Evolutionary conservation across 495 filamentous ascomycete genomes (phyloP), one percentile per base, ranked within the genome.

Genomic region (Penicillium antarcticum): DNA sequence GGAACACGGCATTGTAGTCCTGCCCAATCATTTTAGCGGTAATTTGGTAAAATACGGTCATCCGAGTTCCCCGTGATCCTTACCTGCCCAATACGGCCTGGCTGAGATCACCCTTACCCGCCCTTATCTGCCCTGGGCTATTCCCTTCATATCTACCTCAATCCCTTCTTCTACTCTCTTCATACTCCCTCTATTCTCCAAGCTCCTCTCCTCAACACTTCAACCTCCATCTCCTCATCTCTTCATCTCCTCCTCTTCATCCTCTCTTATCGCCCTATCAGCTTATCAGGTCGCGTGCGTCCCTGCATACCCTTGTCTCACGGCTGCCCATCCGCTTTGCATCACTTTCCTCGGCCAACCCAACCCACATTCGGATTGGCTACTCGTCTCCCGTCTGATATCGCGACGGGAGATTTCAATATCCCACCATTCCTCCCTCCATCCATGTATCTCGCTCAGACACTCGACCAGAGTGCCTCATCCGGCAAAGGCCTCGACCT

Each of bases 371-470:
- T 39, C 52, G 24, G 38, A 46, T 55, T 41, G 40, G 48, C 42
- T 48, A 19, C 42, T 48, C 35, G 50, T 44, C 44, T 53, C 51
- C 50, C 53, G 45, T 40, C 52, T 50, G 48, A 45, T 37, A 16
- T 12, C 14, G 42, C 32, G 29, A 43, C 52, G 60, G 49, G 62
- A 57, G 53, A 48, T 45, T 29, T 45, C 47, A 32, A 40, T 36
- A 42, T 35, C 42, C 41, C 5, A 48, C 23, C 26, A 37, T 44
- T 45, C 47, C 52, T 53, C 14, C 38, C 37, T 36, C 23, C 48
- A 68, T 63, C 65, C 60, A 77, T 77, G 74, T 77, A 73, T 71
- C 71, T 77, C 62, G 71, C 51, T 35, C 74, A 75, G 59, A 62
- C 44, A 7, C 72, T 75, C 57, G 74, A 77, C 49, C 74, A 74